Evolutionary conservation across 805 yeast genomes (phyloP), one percentile per base, ranked within the genome.

Genomic region (Metschnikowia reukaufii): DNA sequence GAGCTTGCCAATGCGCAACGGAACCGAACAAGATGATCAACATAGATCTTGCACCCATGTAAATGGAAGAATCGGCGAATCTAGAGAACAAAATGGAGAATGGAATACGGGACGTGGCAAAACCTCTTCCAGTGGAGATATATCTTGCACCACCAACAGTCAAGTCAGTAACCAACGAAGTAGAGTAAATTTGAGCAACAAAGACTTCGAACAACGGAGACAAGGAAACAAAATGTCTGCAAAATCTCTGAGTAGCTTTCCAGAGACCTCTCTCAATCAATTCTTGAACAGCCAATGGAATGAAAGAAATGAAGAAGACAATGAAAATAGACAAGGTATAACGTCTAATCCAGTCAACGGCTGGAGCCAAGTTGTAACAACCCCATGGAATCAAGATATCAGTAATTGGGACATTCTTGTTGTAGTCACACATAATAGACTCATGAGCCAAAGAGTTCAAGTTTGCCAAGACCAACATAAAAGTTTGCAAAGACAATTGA

Each of bases 161-260:
- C 54, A 87, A 66, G 65, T 86, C 90, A 52, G 79, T 82, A 36
- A 77, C 69, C 62, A 87, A 72, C 0, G 92, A 80, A 40, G 82
- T 80, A 2, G 92, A 83, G 62, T 87, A 87, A 7, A 86, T 80
- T 56, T 84, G 83, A 58, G 90, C 86, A 18, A 83, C 87, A 67
- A 87, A 87, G 4, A 86, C 82, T 62, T 87, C 95, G 59, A 87
- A 87, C 57, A 86, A 66, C 36, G 92, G 91, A 1, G 94, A 85
- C 32, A 85, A 68, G 0, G 91, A 86, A 15, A 77, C 65, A 49
- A 86, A 77, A 57, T 87, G 94, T 54, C 84, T 82, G 36, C 74
- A 69, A 39, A 86, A 68, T 58, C 94, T 72, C 2, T 79, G 74
- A 30, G 77, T 62, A 9, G 92, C 87, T 57, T 79, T 77, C 82